Evolutionary conservation across 2,329 filamentous ascomycete species (phyloP), one percentile per base, ranked within the genome.

Genomic region (Calonectria pseudoreteaudii): DNA sequence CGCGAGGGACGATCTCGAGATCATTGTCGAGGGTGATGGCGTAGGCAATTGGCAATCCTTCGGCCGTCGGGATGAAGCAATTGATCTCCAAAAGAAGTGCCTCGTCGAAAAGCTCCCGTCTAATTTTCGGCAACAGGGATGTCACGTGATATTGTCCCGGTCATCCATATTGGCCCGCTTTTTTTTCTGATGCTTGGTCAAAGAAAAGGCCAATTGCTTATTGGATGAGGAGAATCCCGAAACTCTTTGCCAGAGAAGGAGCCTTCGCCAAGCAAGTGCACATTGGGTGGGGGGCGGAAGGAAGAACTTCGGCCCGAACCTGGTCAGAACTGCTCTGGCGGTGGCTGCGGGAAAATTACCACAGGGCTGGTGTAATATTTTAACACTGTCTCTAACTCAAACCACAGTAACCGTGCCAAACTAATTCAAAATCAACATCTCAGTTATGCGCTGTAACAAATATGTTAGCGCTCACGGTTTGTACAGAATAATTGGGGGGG

Each of bases 1-100:
- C 83, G 89, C 87, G 84, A 91, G 86, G 86, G 89, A 87, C 83
- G 90, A 89, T 89, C 89, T 89, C 85, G 90, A 90, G 85, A 91
- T 88, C 90, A 92, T 92, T 83, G 87, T 91, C 82, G 88, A 85
- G 86, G 86, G 86, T 86, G 84, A 86, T 86, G 88, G 88, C 88
- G 86, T 87, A 87, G 87, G 87, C 86, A 87, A 89, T 90, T 87
- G 88, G 86, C 87, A 84, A 84, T 84, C 84, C 82, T 83, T 82
- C 77, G 79, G 82, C 82, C 84, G 84, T 87, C 86, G 84, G 82
- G 78, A 76, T 81, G 80, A 81, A 82, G 80, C 82, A 84, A 83
- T 84, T 81, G 81, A 78, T 82, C 83, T 80, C 80, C 80, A 80
- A 82, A 83, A 84, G 83, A 86, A 85, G 85, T 85, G 82, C 84